Conservation (phyloP, 2,329 filamentous ascomycete species). For the Grosmannia serpens region DNA sequence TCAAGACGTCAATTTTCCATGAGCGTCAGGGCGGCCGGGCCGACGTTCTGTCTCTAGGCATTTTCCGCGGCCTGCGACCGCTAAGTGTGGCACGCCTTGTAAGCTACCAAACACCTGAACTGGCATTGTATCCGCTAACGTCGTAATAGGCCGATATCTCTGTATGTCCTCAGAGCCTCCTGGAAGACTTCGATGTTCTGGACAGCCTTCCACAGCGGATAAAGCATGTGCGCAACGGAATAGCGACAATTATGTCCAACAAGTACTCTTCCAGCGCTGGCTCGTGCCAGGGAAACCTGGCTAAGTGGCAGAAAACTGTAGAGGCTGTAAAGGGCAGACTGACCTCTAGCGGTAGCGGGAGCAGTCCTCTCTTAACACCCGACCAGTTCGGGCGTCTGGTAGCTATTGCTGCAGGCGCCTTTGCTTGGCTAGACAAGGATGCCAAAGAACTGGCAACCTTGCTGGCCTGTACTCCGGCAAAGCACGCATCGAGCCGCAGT, state of each 20-base stretch:
- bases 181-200: slow-evolving; percentile 8
- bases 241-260: slow-evolving; percentile 13
- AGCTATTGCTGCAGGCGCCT: slow-evolving; percentile 18
- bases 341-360: not conserved
- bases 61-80: slow-evolving; percentile 20
- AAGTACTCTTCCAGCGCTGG: slow-evolving; percentile 11
- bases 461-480: slow-evolving; percentile 16
- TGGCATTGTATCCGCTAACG: not conserved
- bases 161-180: slow-evolving; percentile 4
- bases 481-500: not conserved
- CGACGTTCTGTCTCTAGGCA: slow-evolving; percentile 16
- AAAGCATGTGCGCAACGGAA: slow-evolving; percentile 11
- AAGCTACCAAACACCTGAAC: slow-evolving; percentile 1
- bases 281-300: slow-evolving; percentile 17
- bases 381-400: slow-evolving; percentile 15
- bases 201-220: slow-evolving; percentile 9
- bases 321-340: slow-evolving; percentile 5
- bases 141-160: slow-evolving; percentile 13
- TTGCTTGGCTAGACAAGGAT: slow-evolving; percentile 22
- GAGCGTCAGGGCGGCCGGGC: slow-evolving; percentile 7
- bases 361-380: not conserved
- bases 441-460: slow-evolving; percentile 18
- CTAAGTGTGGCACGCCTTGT: slow-evolving; percentile 15
- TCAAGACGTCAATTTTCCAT: slow-evolving; percentile 10
- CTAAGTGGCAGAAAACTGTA: slow-evolving; percentile 9